Evolutionary conservation across 1,139 yeast genomes (phyloP), one percentile per base, ranked within the genome.

Genomic region (Candida sanyaensis): DNA sequence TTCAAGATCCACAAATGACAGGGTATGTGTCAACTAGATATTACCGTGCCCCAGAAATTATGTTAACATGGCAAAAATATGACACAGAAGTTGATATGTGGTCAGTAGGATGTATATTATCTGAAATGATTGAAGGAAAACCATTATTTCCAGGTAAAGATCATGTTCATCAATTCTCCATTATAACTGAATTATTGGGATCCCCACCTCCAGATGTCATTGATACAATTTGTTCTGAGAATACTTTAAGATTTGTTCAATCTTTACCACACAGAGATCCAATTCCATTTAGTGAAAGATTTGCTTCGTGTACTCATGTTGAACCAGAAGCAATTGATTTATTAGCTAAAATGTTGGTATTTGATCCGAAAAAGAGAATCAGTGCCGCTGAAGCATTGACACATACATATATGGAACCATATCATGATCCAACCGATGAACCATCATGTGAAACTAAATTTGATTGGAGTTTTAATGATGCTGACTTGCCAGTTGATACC

Each of bases 71-170:
- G 99, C 99, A 93, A 68, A 92, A 95, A 68, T 93, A 93, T 71
- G 98, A 93, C 64, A 87, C 91, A n/a, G 98, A 93, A 69, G 99
- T 95, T 37, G 99, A 93, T 67, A 88, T 93, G 60, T 93, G 99
- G 99, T 88, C 96, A 13, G 97, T 96, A n/a, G 99, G 98, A 13
- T 93, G 99, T 71, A 93, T 93, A 55, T 88, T 93, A 63, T 96
- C 98, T 10, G 99, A 93, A 68, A 93, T 95, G 97, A 88, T 93
- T 58, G 97, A 93, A 66, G 98, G 98, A n/a, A 92, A 91, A 68
- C 99, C 99, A 2, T 75, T 93, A 42, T 93, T 93, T 79, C 99
- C 99, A 0, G 99, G 99, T 44, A 91, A 90, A 66, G 99, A 95
- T 66, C 99, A 93, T 64, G 98, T 93, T 50, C 97, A 93, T 68